phyloP scores from a whole-genome alignment of 169 alveolate species.

The Eimeria tenella region DNA sequence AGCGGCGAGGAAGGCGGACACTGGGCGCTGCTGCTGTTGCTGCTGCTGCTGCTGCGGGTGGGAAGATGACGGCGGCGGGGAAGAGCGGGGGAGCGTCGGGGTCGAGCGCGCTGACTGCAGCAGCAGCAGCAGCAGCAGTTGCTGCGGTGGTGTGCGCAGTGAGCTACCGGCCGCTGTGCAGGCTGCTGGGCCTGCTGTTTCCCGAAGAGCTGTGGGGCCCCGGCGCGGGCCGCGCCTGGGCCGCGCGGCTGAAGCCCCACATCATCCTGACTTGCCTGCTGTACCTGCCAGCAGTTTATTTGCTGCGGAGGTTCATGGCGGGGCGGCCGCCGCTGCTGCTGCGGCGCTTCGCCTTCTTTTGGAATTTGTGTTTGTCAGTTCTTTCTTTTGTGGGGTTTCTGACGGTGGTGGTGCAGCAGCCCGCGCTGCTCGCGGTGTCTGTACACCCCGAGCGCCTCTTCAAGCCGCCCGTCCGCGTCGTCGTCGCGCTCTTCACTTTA shows the following conservation, averaged over 20 bases:
- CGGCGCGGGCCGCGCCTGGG: constrained; percentile 83
- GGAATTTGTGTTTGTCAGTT: constrained; percentile 67
- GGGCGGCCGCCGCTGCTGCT: constrained; percentile 60
- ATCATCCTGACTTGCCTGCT: constrained; percentile 77
- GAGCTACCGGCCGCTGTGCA: constrained; percentile 33
- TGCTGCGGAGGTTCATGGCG: constrained; percentile 80
- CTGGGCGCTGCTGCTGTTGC: too few relatives aligned
- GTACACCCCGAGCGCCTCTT: constrained; percentile 66
- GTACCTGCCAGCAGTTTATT: constrained; percentile 81
- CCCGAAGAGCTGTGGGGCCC: constrained; percentile 75
- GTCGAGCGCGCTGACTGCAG: constrained; percentile 33
- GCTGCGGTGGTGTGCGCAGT: constrained; percentile 34
- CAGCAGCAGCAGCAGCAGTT: constrained; percentile 25
- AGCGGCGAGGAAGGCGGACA: too few relatives aligned
- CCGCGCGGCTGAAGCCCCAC: constrained; percentile 66
- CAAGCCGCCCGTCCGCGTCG: constrained; percentile 82
- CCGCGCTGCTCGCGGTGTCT: constrained; percentile 30
- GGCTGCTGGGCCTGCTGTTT: constrained; percentile 15
- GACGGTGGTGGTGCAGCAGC: constrained; percentile 70
- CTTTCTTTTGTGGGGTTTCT: constrained; percentile 68
- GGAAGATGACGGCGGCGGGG: constrained; percentile 1
- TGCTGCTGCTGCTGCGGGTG: neutral
- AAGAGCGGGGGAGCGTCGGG: constrained; percentile 31
- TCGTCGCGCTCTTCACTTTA: constrained; percentile 82
- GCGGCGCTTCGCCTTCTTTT: constrained; percentile 37